phyloP scores from a whole-genome alignment of 495 filamentous ascomycete species.

The Evernia prunastri region DNA sequence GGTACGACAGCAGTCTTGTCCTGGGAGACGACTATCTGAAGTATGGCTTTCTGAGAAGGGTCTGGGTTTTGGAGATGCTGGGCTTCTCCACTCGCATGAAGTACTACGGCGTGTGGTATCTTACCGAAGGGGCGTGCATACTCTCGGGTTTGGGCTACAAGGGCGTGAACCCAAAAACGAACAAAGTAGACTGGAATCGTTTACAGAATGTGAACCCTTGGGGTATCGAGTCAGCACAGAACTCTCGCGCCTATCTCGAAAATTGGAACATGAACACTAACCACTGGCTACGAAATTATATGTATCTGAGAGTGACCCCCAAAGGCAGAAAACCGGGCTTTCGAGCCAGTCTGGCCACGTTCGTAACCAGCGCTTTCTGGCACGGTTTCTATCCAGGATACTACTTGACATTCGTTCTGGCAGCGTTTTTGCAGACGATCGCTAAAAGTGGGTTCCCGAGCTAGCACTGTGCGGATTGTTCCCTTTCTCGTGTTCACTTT shows the following conservation, averaged over 20 bases:
- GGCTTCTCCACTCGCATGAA: constrained; percentile 74
- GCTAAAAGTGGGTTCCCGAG: constrained; percentile 69
- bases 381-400: constrained; percentile 98
- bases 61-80: constrained; percentile 76
- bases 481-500: too few relatives aligned
- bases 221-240: constrained; percentile 81
- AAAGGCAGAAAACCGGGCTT: constrained; percentile 96
- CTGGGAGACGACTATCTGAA: constrained; percentile 55
- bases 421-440: constrained; percentile 81
- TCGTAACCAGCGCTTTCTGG: constrained; percentile 91
- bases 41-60: constrained; percentile 61
- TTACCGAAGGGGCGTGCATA: constrained; percentile 93
- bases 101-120: constrained; percentile 91
- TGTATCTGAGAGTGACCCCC: constrained; percentile 92
- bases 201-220: constrained; percentile 80
- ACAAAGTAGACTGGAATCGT: constrained; percentile 81
- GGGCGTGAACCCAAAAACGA: constrained; percentile 75
- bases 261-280: constrained; percentile 99
- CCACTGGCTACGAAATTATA: constrained; percentile 90
- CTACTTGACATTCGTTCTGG: constrained; percentile 84
- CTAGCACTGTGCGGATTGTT: neutral
- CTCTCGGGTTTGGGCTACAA: constrained; percentile 91
- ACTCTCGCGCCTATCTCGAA: constrained; percentile 78
- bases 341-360: constrained; percentile 88
- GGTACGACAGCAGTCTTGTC: constrained; percentile 55